Evolutionary conservation across 371 early-diverging fungal species (phyloP).

Genomic region (Smittium culicis): DNA sequence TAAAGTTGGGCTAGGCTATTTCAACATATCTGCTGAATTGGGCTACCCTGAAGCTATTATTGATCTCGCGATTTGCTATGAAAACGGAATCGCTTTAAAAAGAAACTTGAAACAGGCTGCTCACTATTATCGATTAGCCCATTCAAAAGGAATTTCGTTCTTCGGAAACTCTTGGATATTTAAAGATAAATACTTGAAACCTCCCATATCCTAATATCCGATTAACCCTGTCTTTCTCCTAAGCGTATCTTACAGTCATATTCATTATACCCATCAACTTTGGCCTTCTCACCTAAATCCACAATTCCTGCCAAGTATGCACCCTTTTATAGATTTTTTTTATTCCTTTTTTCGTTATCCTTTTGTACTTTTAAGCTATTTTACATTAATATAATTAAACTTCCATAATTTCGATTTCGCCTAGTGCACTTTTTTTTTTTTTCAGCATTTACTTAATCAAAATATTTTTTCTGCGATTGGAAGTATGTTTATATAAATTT

Average conservation of each 20-base stretch:
- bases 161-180: conserved; percentile 91
- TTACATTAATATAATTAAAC: background rate
- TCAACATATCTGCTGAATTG: conserved; percentile 71
- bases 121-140: conserved; percentile 70
- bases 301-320: no score
- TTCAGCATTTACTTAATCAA: no score
- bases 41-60: conserved; percentile 84
- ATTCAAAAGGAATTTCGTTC: conserved; percentile 58
- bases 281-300: no score
- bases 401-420: no score
- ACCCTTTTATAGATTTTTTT: no score
- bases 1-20: conserved; percentile 67
- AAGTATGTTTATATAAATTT: no score
- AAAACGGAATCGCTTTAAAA: conserved; percentile 68
- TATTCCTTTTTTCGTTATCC: background rate
- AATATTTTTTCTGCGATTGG: no score
- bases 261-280: background rate
- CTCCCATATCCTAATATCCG: background rate
- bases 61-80: conserved; percentile 64
- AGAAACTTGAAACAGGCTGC: conserved; percentile 66
- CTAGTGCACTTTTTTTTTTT: no score
- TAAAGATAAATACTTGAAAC: conserved; percentile 56
- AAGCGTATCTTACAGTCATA: background rate
- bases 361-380: background rate
- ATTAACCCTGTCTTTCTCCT: background rate